Percentiles rank a stretch among this genome's conserved stretches.
Evolutionary conservation across 2,329 filamentous ascomycete genomes (phyloP).

Genomic region (Hymenoscyphus infarciens): DNA sequence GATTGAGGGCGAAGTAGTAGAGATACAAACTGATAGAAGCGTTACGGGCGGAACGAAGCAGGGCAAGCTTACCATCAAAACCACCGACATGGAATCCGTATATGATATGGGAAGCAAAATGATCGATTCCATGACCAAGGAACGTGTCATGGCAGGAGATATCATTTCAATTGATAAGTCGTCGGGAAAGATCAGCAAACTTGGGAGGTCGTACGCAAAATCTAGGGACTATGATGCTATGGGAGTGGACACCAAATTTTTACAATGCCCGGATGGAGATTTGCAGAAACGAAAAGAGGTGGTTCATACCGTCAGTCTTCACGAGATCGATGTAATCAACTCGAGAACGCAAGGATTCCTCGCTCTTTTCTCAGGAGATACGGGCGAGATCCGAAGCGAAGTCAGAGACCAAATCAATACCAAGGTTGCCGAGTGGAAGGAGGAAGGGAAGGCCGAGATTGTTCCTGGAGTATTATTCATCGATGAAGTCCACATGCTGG

Average conservation of each 20-base stretch:
- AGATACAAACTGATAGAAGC: conserved; percentile 96
- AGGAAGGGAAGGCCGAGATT: conserved; percentile 98
- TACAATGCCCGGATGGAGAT: conserved; percentile 96
- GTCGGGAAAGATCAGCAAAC: conserved; percentile 95
- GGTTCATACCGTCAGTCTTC: conserved; percentile 91
- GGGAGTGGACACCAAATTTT: conserved; percentile 96
- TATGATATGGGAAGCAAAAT: conserved; percentile 99
- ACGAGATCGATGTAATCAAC: conserved; percentile 99
- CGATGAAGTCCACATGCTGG: conserved; percentile 99
- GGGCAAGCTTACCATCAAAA: conserved; percentile 98
- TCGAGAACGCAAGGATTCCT: conserved; percentile 97
- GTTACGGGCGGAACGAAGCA: conserved; percentile 97
- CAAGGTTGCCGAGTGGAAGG: conserved; percentile 98
- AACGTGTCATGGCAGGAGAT: conserved; percentile 97
- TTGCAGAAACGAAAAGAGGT: conserved; percentile 96
- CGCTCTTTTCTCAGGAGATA: conserved; percentile 95
- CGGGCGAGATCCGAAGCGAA: conserved; percentile 94
- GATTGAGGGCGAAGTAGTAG: conserved; percentile 97
- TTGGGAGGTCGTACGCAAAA: conserved; percentile 89
- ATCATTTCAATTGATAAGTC: conserved; percentile 99
- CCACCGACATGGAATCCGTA: conserved; percentile 98
- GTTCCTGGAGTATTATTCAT: conserved; percentile 97
- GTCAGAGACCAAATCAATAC: conserved; percentile 99
- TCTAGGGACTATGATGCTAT: conserved; percentile 98
- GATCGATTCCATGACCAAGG: conserved; percentile 99